Evolutionary conservation across 805 yeast species (phyloP).

Genomic region (Saccharomyces mikatae): DNA sequence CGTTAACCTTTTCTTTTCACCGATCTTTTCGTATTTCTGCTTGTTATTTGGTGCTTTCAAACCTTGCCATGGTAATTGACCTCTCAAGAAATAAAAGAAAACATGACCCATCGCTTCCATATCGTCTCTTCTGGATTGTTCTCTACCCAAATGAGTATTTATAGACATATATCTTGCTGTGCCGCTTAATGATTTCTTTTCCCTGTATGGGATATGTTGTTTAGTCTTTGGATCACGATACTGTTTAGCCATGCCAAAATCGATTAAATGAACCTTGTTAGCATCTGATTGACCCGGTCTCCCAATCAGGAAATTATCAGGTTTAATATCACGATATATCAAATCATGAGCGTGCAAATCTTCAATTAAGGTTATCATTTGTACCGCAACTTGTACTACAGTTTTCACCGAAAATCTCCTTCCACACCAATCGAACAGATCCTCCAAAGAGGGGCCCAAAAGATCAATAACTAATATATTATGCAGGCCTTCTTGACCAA

Average conservation of each 20-base stretch:
- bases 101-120: constrained; percentile 95
- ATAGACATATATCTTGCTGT: constrained; percentile 99
- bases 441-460: constrained; percentile 92
- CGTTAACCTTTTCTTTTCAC: constrained; percentile 89
- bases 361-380: constrained; percentile 84
- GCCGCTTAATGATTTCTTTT: constrained; percentile 90
- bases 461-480: constrained; percentile 90
- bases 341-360: constrained; percentile 82
- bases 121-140: constrained; percentile 94
- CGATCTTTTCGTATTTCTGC: constrained; percentile 94
- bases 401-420: constrained; percentile 82
- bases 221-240: constrained; percentile 95
- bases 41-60: constrained; percentile 96
- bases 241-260: constrained; percentile 98
- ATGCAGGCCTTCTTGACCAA: constrained; percentile 97
- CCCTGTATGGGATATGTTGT: constrained; percentile 93
- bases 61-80: constrained; percentile 98
- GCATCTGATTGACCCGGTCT: constrained; percentile 79
- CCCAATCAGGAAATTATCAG: constrained; percentile 93
- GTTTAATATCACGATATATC: constrained; percentile 94
- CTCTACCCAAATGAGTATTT: constrained; percentile 94
- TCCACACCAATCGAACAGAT: constrained; percentile 97
- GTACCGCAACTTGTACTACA: constrained; percentile 87
- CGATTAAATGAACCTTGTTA: constrained; percentile 80
- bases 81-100: constrained; percentile 87